Conservation (phyloP, 176 grass and related monocot genomes). For the Cenchrus fungigraminus region DNA sequence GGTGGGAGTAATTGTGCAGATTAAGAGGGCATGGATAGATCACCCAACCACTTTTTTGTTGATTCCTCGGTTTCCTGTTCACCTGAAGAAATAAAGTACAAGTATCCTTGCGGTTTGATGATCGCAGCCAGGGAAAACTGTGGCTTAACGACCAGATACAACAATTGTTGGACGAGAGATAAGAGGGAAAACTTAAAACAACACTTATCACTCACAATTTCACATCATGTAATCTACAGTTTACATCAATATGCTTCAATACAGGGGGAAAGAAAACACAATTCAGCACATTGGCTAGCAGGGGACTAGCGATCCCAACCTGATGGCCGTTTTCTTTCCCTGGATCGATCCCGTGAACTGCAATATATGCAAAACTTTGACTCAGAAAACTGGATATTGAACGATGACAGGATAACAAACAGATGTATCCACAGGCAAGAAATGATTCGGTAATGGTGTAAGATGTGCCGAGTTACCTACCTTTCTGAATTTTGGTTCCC, state of each 20-base stretch:
- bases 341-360: constrained; percentile 69
- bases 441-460: background rate
- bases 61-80: background rate
- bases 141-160: background rate
- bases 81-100: background rate
- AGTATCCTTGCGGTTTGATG: background rate
- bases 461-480: constrained; percentile 36
- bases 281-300: constrained; percentile 21
- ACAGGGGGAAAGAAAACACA: constrained; percentile 3
- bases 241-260: constrained; percentile 36
- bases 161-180: background rate
- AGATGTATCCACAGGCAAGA: background rate
- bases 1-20: background rate
- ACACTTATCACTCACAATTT: constrained; percentile 45
- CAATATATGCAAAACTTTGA: constrained; percentile 44
- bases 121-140: background rate
- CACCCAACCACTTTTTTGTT: background rate
- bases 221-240: constrained; percentile 56
- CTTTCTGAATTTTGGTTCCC: constrained; percentile 66
- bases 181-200: constrained; percentile 15
- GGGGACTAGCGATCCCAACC: constrained; percentile 86
- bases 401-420: background rate
- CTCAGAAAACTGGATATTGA: constrained; percentile 15
- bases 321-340: constrained; percentile 84
- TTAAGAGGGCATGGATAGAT: background rate